Evolutionary conservation across 1,284 basidiomycete genomes (phyloP).

Genomic region (Caloboletus firmus): DNA sequence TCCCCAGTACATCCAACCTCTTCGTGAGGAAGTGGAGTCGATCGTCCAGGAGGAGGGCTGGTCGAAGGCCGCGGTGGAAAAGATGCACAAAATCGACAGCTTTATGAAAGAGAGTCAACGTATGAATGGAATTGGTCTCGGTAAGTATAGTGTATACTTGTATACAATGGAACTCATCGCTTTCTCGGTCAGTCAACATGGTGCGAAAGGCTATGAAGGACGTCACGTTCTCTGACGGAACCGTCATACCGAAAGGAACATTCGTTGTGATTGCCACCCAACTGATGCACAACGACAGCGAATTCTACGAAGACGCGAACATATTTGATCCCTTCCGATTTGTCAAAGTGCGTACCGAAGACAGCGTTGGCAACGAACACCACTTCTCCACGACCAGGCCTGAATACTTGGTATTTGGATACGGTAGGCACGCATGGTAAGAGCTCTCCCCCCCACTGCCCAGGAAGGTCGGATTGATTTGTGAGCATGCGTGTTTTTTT

Average conservation of each 20-base stretch:
- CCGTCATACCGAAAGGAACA: constrained; percentile 39
- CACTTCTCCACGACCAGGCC: constrained; percentile 13
- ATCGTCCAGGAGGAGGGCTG: constrained; percentile 43
- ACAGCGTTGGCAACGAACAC: constrained; percentile 10
- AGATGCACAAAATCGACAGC: constrained; percentile 48
- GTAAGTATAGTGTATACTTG: constrained; percentile 22
- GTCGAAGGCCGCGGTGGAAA: constrained; percentile 41
- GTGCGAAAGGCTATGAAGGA: constrained; percentile 36
- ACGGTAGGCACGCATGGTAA: constrained; percentile 24
- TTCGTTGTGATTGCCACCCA: constrained; percentile 25
- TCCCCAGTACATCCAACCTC: constrained; percentile 38
- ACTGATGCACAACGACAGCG: constrained; percentile 28
- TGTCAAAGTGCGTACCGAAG: constrained; percentile 8
- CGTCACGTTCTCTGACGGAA: constrained; percentile 43
- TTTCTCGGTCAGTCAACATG: constrained; percentile 30
- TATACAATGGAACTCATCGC: not conserved
- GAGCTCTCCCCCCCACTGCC: not conserved
- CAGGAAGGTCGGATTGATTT: no score
- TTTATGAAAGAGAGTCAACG: constrained; percentile 47
- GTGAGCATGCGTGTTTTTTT: no score
- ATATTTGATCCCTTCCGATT: constrained; percentile 38
- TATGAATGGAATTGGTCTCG: constrained; percentile 25
- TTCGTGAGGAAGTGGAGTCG: constrained; percentile 46
- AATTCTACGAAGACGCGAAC: constrained; percentile 26
- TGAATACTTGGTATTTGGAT: constrained; percentile 19